phyloP scores from a whole-genome alignment of 306 rosid species.

The Quercus rubra region DNA sequence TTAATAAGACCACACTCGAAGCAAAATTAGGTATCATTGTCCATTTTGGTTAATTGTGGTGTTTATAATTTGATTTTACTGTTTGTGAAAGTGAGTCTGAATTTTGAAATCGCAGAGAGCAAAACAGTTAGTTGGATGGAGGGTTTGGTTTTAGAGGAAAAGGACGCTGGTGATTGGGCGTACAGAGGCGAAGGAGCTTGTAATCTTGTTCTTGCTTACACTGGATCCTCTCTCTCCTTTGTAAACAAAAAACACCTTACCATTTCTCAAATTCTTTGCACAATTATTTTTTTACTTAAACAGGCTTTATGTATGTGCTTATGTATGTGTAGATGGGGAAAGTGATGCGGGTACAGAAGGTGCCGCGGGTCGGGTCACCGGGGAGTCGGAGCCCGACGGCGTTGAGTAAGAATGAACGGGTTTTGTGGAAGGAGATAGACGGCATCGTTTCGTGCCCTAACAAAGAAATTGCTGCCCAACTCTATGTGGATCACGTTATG shows the following conservation, averaged over 20 bases:
- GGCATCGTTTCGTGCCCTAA: slow-evolving; percentile 47
- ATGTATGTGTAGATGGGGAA: slow-evolving; percentile 55
- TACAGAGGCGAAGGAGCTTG: slow-evolving; percentile 98
- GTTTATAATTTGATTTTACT: too few relatives aligned
- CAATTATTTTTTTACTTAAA: background rate
- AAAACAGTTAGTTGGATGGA: slow-evolving; percentile 35
- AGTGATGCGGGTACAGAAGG: slow-evolving; percentile 78
- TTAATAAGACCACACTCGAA: background rate
- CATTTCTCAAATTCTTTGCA: background rate
- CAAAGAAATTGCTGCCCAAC: slow-evolving; percentile 47
- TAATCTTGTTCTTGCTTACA: slow-evolving; percentile 76
- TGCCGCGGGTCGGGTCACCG: slow-evolving; percentile 34
- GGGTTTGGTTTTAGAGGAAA: slow-evolving; percentile 30
- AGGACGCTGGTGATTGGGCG: slow-evolving; percentile 67
- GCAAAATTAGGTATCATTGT: background rate
- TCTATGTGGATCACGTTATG: slow-evolving; percentile 61
- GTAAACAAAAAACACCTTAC: slow-evolving; percentile 25
- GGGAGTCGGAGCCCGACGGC: slow-evolving; percentile 37
- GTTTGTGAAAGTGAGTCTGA: background rate
- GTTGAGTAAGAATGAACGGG: slow-evolving; percentile 50
- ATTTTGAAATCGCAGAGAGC: slow-evolving; percentile 19
- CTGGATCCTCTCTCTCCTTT: slow-evolving; percentile 60
- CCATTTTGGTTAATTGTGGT: too few relatives aligned
- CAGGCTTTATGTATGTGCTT: background rate
- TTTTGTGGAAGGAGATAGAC: slow-evolving; percentile 64